These are phyloP conservation scores for Peribolospora baueri DNA, from an alignment of 768 basidiomycete species.

Conservation along the genomic window DNA sequence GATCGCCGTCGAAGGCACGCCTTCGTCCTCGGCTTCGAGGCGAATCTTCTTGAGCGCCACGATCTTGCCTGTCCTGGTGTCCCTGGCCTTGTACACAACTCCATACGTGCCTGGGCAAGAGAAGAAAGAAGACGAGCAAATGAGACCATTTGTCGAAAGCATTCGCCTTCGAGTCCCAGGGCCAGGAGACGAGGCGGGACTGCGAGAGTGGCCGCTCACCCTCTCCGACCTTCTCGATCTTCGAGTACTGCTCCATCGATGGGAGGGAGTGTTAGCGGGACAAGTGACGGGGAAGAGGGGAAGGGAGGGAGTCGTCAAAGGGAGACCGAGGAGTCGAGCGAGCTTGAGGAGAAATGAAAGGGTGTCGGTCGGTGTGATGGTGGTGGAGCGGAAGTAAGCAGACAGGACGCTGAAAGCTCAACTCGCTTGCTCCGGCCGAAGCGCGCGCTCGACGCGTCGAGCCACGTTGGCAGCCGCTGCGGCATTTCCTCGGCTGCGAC, in stretches of 20 bases:
- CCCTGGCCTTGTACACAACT: conserved; percentile 91
- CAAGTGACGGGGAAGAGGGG: neutral
- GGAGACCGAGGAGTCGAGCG: neutral
- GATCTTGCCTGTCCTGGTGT: conserved; percentile 48
- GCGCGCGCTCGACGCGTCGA: no score
- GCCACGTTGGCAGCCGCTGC: no score
- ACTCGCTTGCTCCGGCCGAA: no score
- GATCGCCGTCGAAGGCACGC: conserved; percentile 92
- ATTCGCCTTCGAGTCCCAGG: no score
- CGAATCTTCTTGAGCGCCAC: conserved; percentile 98
- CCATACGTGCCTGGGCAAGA: conserved; percentile 62
- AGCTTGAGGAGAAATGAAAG: neutral
- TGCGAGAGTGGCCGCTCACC: neutral
- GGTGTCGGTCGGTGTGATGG: no score
- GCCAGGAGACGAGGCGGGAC: neutral
- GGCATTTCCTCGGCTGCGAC: no score
- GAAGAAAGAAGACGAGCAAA: neutral
- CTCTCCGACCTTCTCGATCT: conserved; percentile 12
- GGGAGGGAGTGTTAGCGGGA: neutral
- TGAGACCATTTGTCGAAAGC: neutral
- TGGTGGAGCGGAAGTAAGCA: no score
- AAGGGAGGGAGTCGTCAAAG: neutral
- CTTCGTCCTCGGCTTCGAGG: conserved; percentile 94
- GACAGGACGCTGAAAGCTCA: no score
- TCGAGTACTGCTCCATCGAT: conserved; percentile 11